phyloP scores from a whole-genome alignment of 495 filamentous ascomycete species.

The Aspergillus olivimuriae region DNA sequence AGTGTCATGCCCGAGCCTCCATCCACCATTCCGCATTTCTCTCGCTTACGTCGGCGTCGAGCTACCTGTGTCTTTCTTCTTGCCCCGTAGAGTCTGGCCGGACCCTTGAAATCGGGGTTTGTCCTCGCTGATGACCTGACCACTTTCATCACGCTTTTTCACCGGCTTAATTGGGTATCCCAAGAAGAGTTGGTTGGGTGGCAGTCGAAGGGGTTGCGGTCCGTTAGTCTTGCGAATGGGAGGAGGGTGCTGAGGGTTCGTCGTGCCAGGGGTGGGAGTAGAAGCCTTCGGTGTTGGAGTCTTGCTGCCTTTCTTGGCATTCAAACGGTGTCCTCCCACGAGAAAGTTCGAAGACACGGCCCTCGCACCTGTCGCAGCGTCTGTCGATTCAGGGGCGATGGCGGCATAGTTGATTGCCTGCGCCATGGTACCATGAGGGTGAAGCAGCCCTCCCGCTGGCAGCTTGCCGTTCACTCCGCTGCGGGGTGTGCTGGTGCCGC shows the following conservation, averaged over 20 bases:
- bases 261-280: conserved; percentile 66
- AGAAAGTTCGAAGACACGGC: conserved; percentile 75
- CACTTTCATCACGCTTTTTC: conserved; percentile 70
- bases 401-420: conserved; percentile 93
- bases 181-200: conserved; percentile 89
- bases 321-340: conserved; percentile 66
- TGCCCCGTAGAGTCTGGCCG: conserved; percentile 76
- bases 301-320: conserved; percentile 73
- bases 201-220: conserved; percentile 78
- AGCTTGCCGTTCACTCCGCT: conserved; percentile 54
- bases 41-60: conserved; percentile 32
- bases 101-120: conserved; percentile 79
- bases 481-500: conserved; percentile 60
- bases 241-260: conserved; percentile 47
- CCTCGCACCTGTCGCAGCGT: conserved; percentile 52
- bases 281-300: conserved; percentile 71
- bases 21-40: no score
- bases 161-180: conserved; percentile 88
- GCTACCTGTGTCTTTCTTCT: conserved; percentile 43
- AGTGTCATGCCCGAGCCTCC: no score
- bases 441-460: conserved; percentile 64
- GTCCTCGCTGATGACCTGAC: conserved; percentile 49
- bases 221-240: conserved; percentile 56
- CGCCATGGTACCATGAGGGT: conserved; percentile 88
- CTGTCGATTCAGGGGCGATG: conserved; percentile 73